phyloP scores from a whole-genome alignment of 2,329 filamentous ascomycete genomes.

The Sphaerulina vaccinii region DNA sequence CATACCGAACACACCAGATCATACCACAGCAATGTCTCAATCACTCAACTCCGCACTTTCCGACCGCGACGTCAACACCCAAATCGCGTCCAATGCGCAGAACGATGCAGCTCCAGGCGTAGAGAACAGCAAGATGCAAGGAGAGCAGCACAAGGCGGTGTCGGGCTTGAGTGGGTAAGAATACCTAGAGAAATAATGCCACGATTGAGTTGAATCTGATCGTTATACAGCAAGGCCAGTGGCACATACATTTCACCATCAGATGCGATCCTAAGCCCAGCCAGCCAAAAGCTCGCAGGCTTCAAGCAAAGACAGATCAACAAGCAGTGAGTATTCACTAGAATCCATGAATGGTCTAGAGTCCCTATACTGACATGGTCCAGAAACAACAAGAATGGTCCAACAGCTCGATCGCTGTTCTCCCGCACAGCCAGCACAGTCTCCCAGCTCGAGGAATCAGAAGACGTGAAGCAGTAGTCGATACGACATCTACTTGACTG shows the following conservation, averaged over 20 bases:
- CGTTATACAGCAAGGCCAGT: conserved; percentile 20
- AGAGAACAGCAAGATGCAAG: conserved; percentile 26
- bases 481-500: background rate
- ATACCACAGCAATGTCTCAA: conserved; percentile 18
- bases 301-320: conserved; percentile 76
- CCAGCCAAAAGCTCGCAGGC: conserved; percentile 76
- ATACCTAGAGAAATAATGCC: background rate
- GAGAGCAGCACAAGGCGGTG: conserved; percentile 24
- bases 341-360: background rate
- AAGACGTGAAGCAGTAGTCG: conserved; percentile 20
- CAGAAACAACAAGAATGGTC: conserved; percentile 22
- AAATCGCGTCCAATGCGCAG: conserved; percentile 20
- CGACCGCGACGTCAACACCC: conserved; percentile 29
- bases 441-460: conserved; percentile 22
- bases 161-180: conserved; percentile 17
- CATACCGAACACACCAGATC: conserved; percentile 1
- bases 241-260: conserved; percentile 74
- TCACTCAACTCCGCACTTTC: conserved; percentile 26
- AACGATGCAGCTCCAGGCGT: conserved; percentile 10
- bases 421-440: conserved; percentile 25
- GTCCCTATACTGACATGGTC: background rate
- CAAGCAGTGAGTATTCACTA: conserved; percentile 52
- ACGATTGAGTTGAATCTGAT: background rate
- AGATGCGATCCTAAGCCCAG: conserved; percentile 86
- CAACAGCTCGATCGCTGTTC: conserved; percentile 27